Percentiles rank a stretch among this genome's conserved stretches.
Conservation (phyloP, 1,284 basidiomycete species). For the Termitomyces sp. region DNA sequence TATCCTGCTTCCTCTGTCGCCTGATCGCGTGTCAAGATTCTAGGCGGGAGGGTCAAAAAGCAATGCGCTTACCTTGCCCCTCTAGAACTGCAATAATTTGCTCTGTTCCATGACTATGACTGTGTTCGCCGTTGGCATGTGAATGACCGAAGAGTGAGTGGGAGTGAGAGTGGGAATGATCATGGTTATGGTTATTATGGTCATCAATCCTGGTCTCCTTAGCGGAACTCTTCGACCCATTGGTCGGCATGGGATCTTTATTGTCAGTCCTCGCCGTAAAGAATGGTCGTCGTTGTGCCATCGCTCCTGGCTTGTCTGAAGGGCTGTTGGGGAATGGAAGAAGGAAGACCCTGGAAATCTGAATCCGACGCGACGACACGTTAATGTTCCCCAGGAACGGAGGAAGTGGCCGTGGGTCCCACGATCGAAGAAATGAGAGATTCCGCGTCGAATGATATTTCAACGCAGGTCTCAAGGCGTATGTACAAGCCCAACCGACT, state of each 20-base stretch:
- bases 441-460: slow-evolving; percentile 12
- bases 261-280: slow-evolving; percentile 25
- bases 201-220: slow-evolving; percentile 8
- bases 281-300: slow-evolving; percentile 31
- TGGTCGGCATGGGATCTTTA: background rate
- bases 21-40: slow-evolving; percentile 22
- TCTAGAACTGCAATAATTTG: slow-evolving; percentile 68
- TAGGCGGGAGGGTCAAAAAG: slow-evolving; percentile 9
- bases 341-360: slow-evolving; percentile 10
- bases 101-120: slow-evolving; percentile 63
- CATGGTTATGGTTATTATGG: slow-evolving; percentile 23
- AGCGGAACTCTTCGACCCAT: background rate
- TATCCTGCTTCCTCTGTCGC: slow-evolving; percentile 79
- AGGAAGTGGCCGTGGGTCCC: slow-evolving; percentile 18
- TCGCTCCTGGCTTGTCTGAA: slow-evolving; percentile 15
- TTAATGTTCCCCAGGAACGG: slow-evolving; percentile 9
- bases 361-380: slow-evolving; percentile 23
- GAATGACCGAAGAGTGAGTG: slow-evolving; percentile 58
- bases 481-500: slow-evolving; percentile 11
- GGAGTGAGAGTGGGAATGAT: slow-evolving; percentile 40
- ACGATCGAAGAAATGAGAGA: slow-evolving; percentile 23
- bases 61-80: slow-evolving; percentile 50
- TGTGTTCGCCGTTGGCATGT: slow-evolving; percentile 61
- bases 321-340: slow-evolving; percentile 8
- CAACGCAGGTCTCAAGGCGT: slow-evolving; percentile 7